phyloP scores from a whole-genome alignment of 2,329 filamentous ascomycete species.

The Drechslerella dactyloides region DNA sequence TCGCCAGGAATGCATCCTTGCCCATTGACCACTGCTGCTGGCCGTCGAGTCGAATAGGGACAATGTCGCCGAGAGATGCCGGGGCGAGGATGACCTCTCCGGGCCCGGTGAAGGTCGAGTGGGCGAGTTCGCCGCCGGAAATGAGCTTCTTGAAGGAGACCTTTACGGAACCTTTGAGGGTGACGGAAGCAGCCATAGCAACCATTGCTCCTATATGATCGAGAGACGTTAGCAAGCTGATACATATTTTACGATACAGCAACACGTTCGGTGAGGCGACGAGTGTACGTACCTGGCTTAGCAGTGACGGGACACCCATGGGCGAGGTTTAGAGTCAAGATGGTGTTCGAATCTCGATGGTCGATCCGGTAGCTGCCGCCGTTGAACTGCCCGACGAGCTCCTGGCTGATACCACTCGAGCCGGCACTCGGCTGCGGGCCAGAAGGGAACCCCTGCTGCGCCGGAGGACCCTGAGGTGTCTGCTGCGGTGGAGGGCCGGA shows the following conservation, averaged over 20 bases:
- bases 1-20: conserved; percentile 83
- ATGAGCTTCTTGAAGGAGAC: conserved; percentile 93
- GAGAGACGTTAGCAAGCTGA: conserved; percentile 8
- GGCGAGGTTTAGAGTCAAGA: conserved; percentile 86
- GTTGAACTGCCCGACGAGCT: conserved; percentile 96
- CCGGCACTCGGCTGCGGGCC: conserved; percentile 55
- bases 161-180: conserved; percentile 79
- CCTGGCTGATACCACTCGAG: conserved; percentile 60
- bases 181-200: conserved; percentile 88
- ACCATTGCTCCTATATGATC: conserved; percentile 77
- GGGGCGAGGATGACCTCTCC: conserved; percentile 89
- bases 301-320: conserved; percentile 82
- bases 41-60: conserved; percentile 75
- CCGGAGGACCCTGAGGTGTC: conserved; percentile 56
- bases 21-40: conserved; percentile 82
- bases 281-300: conserved; percentile 69
- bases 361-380: conserved; percentile 92
- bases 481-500: conserved; percentile 54
- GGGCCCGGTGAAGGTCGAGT: conserved; percentile 83
- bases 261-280: background rate
- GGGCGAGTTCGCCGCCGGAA: conserved; percentile 76
- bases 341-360: conserved; percentile 87
- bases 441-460: conserved; percentile 55
- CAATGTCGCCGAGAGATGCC: conserved; percentile 80
- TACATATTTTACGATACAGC: background rate